Base-by-base conservation (phyloP, 768 basidiomycete species). In the Xerocomus spinulosus region DNA sequence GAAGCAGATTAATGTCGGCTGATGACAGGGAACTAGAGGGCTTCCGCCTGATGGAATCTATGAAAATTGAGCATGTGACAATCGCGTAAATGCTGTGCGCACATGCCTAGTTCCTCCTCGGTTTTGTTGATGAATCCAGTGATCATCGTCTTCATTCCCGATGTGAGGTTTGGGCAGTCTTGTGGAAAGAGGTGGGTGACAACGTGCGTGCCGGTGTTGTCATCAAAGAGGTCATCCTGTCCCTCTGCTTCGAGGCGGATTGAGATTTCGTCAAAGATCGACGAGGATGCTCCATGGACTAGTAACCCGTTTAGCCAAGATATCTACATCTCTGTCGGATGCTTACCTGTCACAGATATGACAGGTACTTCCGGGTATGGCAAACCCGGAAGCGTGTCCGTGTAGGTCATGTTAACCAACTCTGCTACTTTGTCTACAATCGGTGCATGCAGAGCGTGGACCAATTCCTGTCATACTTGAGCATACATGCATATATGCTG, bases 311-410 rank as follows among this genome's bases (percentile, higher is more conserved):
- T 61, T 17, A 63, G 30, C 2, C 28, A 26, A 5, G 18, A 46
- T 13, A 28, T 12, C 24, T 14, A 13, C 33, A 12, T 50, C 23
- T 15, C 29, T 13, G n/a, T 14, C 28, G 14, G 9, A 9, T 42
- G 40, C 76, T 30, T 54, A 83, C 83, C 76, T 42, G 75, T 73
- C 25, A 87, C 69, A 0, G 75, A 70, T 42, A 85, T 69, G 5
- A 80, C 75, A 3, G 84, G 82, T 6, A 87, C 59, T 55, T 87
- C 85, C 5, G 71, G 53, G 40, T 75, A 76, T 0, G 83, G 82
- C n/a, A 83, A 61, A 3, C 79, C 78, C 8, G 77, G 76, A 0
- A 85, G 64, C 10, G 68, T 54, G 42, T 74, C 64, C 0, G 59
- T 55, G 53, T 82, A 78, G 7, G 80, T 74, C 3, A 54, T 58